phyloP scores from a whole-genome alignment of 2,329 filamentous ascomycete species.

The Claviceps pazoutovae region DNA sequence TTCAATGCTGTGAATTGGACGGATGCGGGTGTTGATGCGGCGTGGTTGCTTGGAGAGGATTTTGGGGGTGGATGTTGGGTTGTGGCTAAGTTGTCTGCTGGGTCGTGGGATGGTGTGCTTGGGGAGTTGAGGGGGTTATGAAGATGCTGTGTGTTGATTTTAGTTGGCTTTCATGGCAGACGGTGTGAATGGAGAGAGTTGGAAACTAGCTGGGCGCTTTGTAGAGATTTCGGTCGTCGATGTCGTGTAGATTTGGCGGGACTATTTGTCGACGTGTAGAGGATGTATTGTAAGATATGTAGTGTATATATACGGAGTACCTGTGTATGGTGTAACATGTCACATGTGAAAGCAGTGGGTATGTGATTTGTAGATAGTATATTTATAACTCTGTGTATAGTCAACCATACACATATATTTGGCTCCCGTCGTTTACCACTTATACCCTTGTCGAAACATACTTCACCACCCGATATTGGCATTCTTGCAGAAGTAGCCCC shows the following conservation, averaged over 20 bases:
- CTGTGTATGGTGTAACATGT: too few relatives aligned
- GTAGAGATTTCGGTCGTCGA: too few relatives aligned
- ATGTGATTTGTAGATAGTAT: too few relatives aligned
- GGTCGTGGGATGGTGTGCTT: background rate
- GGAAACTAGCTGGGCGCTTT: too few relatives aligned
- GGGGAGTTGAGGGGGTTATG: background rate
- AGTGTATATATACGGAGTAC: too few relatives aligned
- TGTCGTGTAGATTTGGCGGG: too few relatives aligned
- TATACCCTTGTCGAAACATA: background rate
- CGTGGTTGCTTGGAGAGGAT: background rate
- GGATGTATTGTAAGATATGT: too few relatives aligned
- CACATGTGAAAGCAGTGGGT: too few relatives aligned
- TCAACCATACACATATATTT: background rate
- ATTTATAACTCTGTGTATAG: too few relatives aligned
- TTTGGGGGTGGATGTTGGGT: background rate
- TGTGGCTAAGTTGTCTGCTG: constrained; percentile 1
- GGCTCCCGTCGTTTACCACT: too few relatives aligned
- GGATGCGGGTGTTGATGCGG: constrained; percentile 1
- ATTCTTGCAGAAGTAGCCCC: background rate
- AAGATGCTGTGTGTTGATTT: background rate
- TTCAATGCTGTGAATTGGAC: constrained; percentile 1
- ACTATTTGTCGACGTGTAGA: too few relatives aligned
- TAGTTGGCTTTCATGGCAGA: background rate
- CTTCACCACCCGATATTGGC: background rate
- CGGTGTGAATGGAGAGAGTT: too few relatives aligned